Evolutionary conservation across 495 filamentous ascomycete genomes (phyloP), one percentile per base, ranked within the genome.

Genomic region (Monascus purpureus): DNA sequence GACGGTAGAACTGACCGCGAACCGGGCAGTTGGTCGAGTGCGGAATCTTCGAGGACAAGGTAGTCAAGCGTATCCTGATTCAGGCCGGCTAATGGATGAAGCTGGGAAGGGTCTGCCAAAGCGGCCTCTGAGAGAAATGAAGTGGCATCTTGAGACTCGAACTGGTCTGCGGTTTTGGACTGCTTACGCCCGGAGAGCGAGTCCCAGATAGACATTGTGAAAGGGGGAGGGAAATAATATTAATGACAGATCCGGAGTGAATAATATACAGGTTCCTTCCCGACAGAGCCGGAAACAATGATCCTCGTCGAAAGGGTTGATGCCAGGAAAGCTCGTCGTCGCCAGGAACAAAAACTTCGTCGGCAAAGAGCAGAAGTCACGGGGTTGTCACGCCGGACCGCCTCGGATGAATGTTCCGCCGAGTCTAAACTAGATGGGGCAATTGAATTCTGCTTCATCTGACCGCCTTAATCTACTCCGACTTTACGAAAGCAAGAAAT

Each of bases 61-160:
- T 96, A 96, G 43, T 94, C 87, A 39, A 97, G 75, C 6, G 80
- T 79, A 31, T 90, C 77, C 60, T 85, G 80, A 62, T 94, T 82
- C 31, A 97, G 62, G 41, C 88, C 90, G 26, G 90, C 84, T 32
- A 97, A 72, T n/a, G 90, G 92, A 55, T 96, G 87, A 35, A 97
- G 71, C 48, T 71, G 62, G 30, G 85, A 73, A 3, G 92, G 85
- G 55, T 97, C 92, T 42, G 81, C 68, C 38, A 80, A 71, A 17
- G 73, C 53, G 35, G 76, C 70, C 42, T 64, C 67, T 41, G 66
- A 70, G 29, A 93, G 66, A 61, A 95, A 92, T 25, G 80, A 77
- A 39, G 80, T 76, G 37, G 83, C 77, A 60, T 90, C 84, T 55
- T 79, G 77, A 20, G 70, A 71, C n/a, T n/a, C n/a, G n/a, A n/a